phyloP scores from a whole-genome alignment of 2,329 filamentous ascomycete genomes.

The Cercospora sesami region DNA sequence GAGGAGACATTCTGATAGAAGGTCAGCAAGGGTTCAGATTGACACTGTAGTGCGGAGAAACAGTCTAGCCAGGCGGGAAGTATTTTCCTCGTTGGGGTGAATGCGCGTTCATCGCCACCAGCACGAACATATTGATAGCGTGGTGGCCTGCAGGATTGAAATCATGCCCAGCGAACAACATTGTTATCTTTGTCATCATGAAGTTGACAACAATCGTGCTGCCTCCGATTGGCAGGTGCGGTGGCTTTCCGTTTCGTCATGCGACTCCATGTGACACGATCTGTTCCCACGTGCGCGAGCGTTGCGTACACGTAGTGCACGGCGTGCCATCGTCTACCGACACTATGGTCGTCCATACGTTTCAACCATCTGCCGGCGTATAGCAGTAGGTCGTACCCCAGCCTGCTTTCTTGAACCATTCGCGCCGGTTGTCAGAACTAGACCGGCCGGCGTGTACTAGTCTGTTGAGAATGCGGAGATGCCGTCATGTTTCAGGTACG shows the following conservation, averaged over 20 bases:
- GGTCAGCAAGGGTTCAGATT: slow-evolving; percentile 32
- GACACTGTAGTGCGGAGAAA: slow-evolving; percentile 16
- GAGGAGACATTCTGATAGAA: slow-evolving; percentile 44
- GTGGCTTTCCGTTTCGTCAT: not conserved
- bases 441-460: not conserved
- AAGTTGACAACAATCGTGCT: not conserved
- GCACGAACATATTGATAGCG: not conserved
- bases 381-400: not conserved
- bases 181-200: not conserved
- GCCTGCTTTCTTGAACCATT: not conserved
- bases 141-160: not conserved
- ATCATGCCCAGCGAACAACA: not conserved
- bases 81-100: not conserved
- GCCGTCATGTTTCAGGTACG: not conserved
- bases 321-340: not conserved
- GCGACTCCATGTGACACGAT: not conserved
- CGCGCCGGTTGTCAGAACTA: not conserved
- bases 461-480: not conserved
- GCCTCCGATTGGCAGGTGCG: not conserved
- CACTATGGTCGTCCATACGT: not conserved
- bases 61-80: not conserved
- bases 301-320: not conserved
- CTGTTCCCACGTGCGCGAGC: not conserved
- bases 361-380: not conserved
- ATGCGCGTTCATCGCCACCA: not conserved